Evolutionary conservation across 805 yeast species (phyloP).

Genomic region (Ogataea corticis): DNA sequence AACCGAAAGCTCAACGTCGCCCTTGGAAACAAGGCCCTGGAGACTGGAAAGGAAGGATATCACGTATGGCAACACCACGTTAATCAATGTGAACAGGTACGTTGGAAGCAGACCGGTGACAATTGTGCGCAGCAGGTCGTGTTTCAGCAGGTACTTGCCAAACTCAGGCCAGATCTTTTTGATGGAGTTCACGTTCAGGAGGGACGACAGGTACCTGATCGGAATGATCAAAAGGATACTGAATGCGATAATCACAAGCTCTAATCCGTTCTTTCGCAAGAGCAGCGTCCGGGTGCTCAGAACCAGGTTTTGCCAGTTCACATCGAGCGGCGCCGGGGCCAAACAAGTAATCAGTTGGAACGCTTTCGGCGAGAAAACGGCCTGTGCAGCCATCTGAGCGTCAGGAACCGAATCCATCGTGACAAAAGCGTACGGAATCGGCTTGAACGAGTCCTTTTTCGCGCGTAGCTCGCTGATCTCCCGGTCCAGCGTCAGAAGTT

Average conservation of each 20-base stretch:
- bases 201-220: conserved; percentile 56
- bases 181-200: conserved; percentile 56
- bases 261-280: conserved; percentile 33
- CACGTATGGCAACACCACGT: conserved; percentile 54
- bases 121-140: conserved; percentile 52
- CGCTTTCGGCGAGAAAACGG: conserved; percentile 87
- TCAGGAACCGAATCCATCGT: conserved; percentile 93
- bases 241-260: conserved; percentile 44
- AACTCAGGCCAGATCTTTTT: conserved; percentile 59
- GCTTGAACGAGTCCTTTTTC: conserved; percentile 38
- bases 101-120: conserved; percentile 67
- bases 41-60: conserved; percentile 49
- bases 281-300: conserved; percentile 41
- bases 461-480: conserved; percentile 37
- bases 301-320: conserved; percentile 70
- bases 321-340: conserved; percentile 97
- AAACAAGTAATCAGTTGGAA: conserved; percentile 77
- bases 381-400: conserved; percentile 98
- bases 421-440: conserved; percentile 60
- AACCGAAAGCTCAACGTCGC: conserved; percentile 59
- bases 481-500: conserved; percentile 39
- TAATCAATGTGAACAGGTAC: conserved; percentile 54
- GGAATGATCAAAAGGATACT: conserved; percentile 55
- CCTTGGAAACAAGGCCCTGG: conserved; percentile 57
- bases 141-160: conserved; percentile 51